phyloP scores from a whole-genome alignment of 768 basidiomycete species.

The Hemileccinum impolitum region DNA sequence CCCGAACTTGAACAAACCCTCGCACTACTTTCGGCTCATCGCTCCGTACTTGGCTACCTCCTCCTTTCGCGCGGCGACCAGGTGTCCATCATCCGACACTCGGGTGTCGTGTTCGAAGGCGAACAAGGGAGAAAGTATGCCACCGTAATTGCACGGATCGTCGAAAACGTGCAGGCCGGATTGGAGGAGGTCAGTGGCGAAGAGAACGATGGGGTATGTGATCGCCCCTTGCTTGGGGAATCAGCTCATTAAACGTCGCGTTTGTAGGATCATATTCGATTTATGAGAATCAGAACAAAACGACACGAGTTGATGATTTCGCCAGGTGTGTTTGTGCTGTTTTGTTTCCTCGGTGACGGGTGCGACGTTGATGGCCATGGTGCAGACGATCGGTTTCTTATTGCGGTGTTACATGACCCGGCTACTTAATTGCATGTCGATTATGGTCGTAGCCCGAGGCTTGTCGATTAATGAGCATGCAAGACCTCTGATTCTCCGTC shows the following conservation, averaged over 20 bases:
- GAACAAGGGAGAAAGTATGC: constrained; percentile 80
- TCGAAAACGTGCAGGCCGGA: constrained; percentile 74
- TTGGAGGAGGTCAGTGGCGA: constrained; percentile 72
- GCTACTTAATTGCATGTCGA: no score
- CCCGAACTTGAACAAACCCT: constrained; percentile 86
- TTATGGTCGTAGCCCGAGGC: no score
- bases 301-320: constrained; percentile 94
- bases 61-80: constrained; percentile 72
- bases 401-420: constrained; percentile 83
- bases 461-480: no score
- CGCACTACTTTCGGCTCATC: constrained; percentile 69
- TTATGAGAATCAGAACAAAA: constrained; percentile 88
- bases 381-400: constrained; percentile 72
- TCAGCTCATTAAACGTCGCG: not conserved
- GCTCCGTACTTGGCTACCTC: constrained; percentile 85
- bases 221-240: not conserved
- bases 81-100: constrained; percentile 77
- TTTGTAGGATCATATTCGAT: constrained; percentile 75
- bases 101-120: constrained; percentile 83
- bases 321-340: constrained; percentile 56
- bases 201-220: constrained; percentile 55
- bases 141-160: constrained; percentile 65
- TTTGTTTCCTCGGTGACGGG: not conserved
- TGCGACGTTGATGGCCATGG: not conserved
- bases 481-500: no score